phyloP scores from a whole-genome alignment of 2,329 filamentous ascomycete species.

The Cyclaneusma minus region DNA sequence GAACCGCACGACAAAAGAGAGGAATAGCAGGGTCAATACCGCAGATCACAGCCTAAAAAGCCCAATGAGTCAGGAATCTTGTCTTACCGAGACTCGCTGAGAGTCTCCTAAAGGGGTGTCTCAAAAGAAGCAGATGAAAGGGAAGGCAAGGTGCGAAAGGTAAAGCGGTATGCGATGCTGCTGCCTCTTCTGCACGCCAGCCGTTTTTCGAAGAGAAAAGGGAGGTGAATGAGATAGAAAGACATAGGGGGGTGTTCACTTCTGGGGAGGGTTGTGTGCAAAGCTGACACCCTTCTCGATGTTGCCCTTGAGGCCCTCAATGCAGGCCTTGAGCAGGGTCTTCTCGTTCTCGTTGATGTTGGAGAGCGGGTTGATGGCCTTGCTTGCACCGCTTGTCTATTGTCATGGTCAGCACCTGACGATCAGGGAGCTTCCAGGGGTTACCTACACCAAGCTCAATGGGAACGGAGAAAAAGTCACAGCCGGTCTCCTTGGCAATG shows the following conservation, averaged over 20 bases:
- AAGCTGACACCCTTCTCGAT: conserved; percentile 90
- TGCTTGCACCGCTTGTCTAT: conserved; percentile 71
- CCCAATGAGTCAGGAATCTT: no score
- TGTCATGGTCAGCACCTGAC: conserved; percentile 16
- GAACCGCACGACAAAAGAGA: no score
- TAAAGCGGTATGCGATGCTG: no score
- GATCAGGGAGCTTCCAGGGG: conserved; percentile 2
- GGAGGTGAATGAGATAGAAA: conserved; percentile 6
- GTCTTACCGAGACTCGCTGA: no score
- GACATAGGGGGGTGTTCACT: conserved; percentile 41
- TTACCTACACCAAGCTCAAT: conserved; percentile 82
- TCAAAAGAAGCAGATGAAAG: conserved; percentile 6
- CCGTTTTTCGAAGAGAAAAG: no score
- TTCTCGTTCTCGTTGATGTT: conserved; percentile 77
- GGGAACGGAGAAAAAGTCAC: conserved; percentile 92
- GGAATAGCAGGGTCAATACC: no score
- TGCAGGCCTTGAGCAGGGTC: conserved; percentile 61
- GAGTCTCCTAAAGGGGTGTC: no score
- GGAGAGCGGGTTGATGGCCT: conserved; percentile 65
- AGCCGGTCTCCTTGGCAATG: conserved; percentile 67
- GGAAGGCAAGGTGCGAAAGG: conserved; percentile 6
- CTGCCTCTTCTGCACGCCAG: conserved; percentile 14
- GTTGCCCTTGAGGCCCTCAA: conserved; percentile 75
- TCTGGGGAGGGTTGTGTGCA: conserved; percentile 72
- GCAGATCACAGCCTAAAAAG: no score